These are phyloP conservation scores for Globisporangium rhizosaccharum DNA, from an alignment of 352 stramenopile species.

Conservation along the genomic window DNA sequence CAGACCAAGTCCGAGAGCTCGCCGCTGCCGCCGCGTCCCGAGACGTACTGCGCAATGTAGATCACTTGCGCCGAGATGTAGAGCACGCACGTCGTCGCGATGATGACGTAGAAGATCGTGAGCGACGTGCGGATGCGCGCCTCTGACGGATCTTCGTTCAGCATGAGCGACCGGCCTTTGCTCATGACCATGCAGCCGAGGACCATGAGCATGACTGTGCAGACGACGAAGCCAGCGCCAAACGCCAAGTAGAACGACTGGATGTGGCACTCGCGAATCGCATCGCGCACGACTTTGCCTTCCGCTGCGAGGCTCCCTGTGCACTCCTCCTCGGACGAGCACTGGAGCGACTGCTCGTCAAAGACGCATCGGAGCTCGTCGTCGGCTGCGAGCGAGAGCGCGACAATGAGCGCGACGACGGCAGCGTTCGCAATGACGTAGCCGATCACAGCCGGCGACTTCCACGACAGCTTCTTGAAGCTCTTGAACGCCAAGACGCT, in stretches of 20 bases:
- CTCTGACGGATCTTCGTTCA: conserved; percentile 82
- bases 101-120: conserved; percentile 87
- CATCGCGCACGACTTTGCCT: conserved; percentile 59
- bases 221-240: conserved; percentile 73
- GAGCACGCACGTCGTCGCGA: conserved; percentile 80
- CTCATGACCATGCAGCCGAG: conserved; percentile 87
- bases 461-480: conserved; percentile 85
- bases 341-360: conserved; percentile 47
- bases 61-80: conserved; percentile 87
- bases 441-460: conserved; percentile 65
- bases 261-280: conserved; percentile 69
- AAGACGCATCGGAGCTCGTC: conserved; percentile 73
- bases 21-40: conserved; percentile 40
- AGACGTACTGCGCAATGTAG: conserved; percentile 83
- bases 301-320: conserved; percentile 51
- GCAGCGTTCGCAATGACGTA: conserved; percentile 63
- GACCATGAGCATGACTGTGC: conserved; percentile 81
- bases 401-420: conserved; percentile 63
- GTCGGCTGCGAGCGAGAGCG: conserved; percentile 44
- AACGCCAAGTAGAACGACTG: conserved; percentile 79
- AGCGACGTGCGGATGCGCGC: conserved; percentile 78
- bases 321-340: conserved; percentile 51
- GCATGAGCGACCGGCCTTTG: conserved; percentile 73
- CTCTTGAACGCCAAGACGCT: conserved; percentile 81
- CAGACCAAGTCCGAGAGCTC: conserved; percentile 78